A percentile compares a stretch with the other conserved stretches of the same genome.
phyloP scores from a whole-genome alignment of 2,329 filamentous ascomycete genomes.

The Colletotrichum musicola region DNA sequence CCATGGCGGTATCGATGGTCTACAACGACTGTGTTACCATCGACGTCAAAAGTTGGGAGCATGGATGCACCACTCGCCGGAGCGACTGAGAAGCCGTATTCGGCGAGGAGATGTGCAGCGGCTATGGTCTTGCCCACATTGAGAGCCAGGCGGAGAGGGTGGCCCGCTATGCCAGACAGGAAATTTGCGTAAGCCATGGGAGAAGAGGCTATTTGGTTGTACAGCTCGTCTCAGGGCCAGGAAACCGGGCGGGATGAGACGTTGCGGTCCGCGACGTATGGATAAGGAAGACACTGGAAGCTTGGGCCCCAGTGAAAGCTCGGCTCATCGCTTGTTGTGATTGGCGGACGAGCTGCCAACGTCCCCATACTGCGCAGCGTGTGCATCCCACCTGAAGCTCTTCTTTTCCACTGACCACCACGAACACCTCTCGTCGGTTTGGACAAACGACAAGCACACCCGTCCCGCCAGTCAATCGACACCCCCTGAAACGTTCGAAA shows the following conservation, averaged over 20 bases:
- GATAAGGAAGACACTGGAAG: slow-evolving; percentile 9
- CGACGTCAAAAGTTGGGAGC: slow-evolving; percentile 83
- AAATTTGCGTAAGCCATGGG: not conserved
- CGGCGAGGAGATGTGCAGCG: slow-evolving; percentile 63
- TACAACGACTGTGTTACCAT: slow-evolving; percentile 77
- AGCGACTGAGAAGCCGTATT: slow-evolving; percentile 71
- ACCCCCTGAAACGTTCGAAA: not conserved
- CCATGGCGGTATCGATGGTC: slow-evolving; percentile 78
- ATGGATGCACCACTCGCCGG: slow-evolving; percentile 82
- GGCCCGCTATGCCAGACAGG: not conserved
- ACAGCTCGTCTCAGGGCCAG: slow-evolving; percentile 4
- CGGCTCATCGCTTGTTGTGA: slow-evolving; percentile 22
- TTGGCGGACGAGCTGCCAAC: slow-evolving; percentile 20
- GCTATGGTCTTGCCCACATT: slow-evolving; percentile 61
- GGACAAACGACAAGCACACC: not conserved
- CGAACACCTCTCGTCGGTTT: not conserved
- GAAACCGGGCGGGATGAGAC: slow-evolving; percentile 1
- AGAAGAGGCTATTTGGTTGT: slow-evolving; percentile 10
- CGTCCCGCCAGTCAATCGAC: not conserved
- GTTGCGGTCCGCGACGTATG: not conserved
- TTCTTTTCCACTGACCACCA: slow-evolving; percentile 1
- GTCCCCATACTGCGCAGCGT: not conserved
- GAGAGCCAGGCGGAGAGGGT: slow-evolving; percentile 55
- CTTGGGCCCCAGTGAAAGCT: slow-evolving; percentile 37
- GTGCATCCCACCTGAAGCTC: slow-evolving; percentile 1